Evolutionary conservation across 164 flowering plant genomes (phyloP).

Genomic region (Magnolia kwangsiensis): DNA sequence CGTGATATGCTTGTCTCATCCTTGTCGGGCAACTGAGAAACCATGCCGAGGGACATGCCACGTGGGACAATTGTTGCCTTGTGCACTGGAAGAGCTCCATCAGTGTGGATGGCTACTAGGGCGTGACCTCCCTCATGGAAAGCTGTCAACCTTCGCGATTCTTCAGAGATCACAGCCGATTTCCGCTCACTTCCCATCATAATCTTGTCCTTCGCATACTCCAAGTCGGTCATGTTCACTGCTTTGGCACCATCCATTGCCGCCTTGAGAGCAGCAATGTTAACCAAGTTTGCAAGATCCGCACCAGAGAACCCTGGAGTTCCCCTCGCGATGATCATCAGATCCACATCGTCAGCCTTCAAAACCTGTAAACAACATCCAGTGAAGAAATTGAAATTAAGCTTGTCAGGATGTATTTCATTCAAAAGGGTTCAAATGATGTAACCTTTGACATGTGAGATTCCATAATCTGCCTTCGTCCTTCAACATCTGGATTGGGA

Average conservation of each 20-base stretch:
- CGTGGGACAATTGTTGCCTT: conserved; percentile 94
- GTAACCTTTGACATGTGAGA: conserved; percentile 88
- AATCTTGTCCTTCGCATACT: conserved; percentile 81
- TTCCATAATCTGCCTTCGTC: conserved; percentile 92
- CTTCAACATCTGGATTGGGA: conserved; percentile 98
- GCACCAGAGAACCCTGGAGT: conserved; percentile 91
- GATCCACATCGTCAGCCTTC: conserved; percentile 91
- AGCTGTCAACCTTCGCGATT: conserved; percentile 78
- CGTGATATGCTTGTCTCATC: conserved; percentile 78
- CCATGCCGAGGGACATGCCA: conserved; percentile 91
- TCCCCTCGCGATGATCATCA: conserved; percentile 94
- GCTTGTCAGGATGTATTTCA: neutral
- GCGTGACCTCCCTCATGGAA: conserved; percentile 99
- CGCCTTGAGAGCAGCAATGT: conserved; percentile 88
- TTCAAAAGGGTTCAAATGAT: neutral
- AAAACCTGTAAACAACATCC: conserved; percentile 45
- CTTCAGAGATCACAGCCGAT: conserved; percentile 89
- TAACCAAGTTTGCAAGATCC: conserved; percentile 91
- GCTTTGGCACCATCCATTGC: conserved; percentile 93
- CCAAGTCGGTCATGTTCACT: conserved; percentile 78
- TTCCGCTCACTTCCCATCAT: conserved; percentile 96
- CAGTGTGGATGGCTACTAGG: conserved; percentile 90
- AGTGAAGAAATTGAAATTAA: neutral
- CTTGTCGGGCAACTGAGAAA: conserved; percentile 78
- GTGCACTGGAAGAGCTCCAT: conserved; percentile 92